phyloP scores from a whole-genome alignment of 805 yeast genomes.

The Ogataea zsoltii region DNA sequence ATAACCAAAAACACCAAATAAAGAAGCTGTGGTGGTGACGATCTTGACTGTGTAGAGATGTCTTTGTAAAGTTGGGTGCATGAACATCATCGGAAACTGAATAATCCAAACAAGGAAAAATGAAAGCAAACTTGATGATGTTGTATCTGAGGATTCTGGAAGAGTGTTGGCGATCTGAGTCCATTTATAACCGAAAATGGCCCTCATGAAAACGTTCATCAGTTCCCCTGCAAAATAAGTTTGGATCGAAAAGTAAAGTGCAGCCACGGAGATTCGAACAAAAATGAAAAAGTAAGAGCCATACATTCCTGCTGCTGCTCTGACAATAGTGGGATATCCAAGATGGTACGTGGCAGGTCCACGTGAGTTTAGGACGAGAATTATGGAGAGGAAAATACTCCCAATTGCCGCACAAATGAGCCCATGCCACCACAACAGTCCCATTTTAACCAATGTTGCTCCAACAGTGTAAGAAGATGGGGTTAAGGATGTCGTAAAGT shows the following conservation, averaged over 20 bases:
- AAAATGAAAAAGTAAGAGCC: conserved; percentile 37
- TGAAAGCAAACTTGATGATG: conserved; percentile 9
- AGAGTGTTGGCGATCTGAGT: conserved; percentile 12
- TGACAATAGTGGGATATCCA: conserved; percentile 38
- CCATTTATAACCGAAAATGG: conserved; percentile 21
- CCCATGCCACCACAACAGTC: conserved; percentile 23
- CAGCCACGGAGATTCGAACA: conserved; percentile 35
- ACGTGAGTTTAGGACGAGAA: conserved; percentile 17
- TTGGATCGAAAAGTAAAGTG: conserved; percentile 37
- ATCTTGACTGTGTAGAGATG: conserved; percentile 14
- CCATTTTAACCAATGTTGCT: conserved; percentile 22
- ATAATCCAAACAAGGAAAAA: conserved; percentile 20
- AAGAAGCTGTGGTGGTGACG: conserved; percentile 11
- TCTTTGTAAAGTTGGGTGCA: conserved; percentile 15
- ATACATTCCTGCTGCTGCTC: conserved; percentile 37
- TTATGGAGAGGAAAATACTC: conserved; percentile 15
- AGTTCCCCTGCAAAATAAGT: conserved; percentile 38
- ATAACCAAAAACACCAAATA: conserved; percentile 13
- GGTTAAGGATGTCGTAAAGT: conserved; percentile 18
- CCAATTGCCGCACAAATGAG: conserved; percentile 21
- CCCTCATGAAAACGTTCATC: conserved; percentile 28
- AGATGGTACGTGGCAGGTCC: conserved; percentile 27
- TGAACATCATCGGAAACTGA: conserved; percentile 19
- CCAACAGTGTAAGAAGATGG: conserved; percentile 26
- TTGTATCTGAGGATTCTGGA: conserved; percentile 14